Conservation (phyloP, 441 rosid species). For the Raphanus hybrid region DNA sequence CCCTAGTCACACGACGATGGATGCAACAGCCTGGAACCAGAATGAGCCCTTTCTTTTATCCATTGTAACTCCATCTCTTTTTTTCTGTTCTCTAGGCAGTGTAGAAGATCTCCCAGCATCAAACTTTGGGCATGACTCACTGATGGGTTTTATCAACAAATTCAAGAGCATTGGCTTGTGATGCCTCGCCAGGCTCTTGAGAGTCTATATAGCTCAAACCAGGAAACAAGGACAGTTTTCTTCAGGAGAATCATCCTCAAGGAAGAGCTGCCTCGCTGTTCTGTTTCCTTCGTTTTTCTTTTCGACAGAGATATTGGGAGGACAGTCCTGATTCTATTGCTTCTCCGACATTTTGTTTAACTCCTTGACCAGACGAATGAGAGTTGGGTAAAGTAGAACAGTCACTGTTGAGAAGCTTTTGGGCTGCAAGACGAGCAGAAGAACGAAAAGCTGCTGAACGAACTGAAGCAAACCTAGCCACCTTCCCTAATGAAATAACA, state of each 20-base stretch:
- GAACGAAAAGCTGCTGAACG: background rate
- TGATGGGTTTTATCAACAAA: background rate
- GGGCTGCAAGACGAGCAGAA: background rate
- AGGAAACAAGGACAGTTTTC: background rate
- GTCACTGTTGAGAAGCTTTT: background rate
- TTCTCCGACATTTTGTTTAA: background rate
- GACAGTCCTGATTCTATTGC: background rate
- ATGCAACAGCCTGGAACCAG: background rate
- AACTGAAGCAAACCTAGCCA: background rate
- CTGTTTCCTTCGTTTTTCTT: background rate
- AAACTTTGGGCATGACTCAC: background rate
- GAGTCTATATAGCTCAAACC: background rate
- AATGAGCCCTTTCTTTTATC: background rate
- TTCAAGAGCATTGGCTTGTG: conserved; percentile 2
- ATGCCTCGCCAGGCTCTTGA: conserved; percentile 1
- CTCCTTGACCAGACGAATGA: background rate
- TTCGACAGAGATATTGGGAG: background rate
- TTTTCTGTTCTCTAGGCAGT: background rate
- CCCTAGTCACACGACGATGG: background rate
- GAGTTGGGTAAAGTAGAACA: background rate
- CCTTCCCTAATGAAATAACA: too few species aligned
- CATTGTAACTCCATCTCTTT: background rate
- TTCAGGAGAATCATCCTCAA: background rate
- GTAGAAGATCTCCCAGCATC: background rate
- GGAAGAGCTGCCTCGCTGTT: background rate